These are phyloP conservation scores for Citrullus colocynthis DNA, from an alignment of 306 rosid genomes.

Conservation along the genomic window DNA sequence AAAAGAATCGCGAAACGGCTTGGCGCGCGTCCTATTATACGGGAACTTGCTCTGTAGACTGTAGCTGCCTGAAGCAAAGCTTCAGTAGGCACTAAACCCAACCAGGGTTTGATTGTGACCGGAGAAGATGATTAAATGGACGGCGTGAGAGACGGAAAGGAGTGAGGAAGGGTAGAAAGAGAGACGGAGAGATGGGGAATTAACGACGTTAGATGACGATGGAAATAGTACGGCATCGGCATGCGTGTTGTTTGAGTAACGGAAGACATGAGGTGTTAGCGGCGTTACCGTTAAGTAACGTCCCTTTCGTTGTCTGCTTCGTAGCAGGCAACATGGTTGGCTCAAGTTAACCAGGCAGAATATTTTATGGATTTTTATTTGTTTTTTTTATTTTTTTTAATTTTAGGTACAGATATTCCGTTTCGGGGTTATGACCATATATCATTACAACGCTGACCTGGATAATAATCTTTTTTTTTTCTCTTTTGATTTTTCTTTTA, in stretches of 20 bases:
- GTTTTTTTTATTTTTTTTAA: neutral
- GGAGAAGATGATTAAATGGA: conserved; percentile 3
- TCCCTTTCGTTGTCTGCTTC: conserved; percentile 68
- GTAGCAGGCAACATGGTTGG: conserved; percentile 75
- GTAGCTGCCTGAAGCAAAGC: conserved; percentile 10
- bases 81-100: conserved; percentile 1
- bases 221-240: conserved; percentile 12
- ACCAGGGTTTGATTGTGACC: conserved; percentile 32
- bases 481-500: neutral
- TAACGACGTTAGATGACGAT: conserved; percentile 10
- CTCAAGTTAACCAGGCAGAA: conserved; percentile 60
- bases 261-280: conserved; percentile 10
- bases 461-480: neutral
- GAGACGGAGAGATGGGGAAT: neutral
- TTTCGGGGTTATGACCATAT: conserved; percentile 2
- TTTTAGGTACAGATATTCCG: neutral
- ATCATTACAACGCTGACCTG: conserved; percentile 8
- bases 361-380: neutral
- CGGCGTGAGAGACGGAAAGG: conserved; percentile 14
- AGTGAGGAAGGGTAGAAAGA: neutral
- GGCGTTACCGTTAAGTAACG: conserved; percentile 42
- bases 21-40: conserved; percentile 40
- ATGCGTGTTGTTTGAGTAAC: conserved; percentile 30
- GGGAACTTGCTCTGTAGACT: conserved; percentile 17
- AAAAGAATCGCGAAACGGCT: conserved; percentile 23